Evolutionary conservation across 2,329 filamentous ascomycete genomes (phyloP).

Genomic region (Rosellinia necatrix): DNA sequence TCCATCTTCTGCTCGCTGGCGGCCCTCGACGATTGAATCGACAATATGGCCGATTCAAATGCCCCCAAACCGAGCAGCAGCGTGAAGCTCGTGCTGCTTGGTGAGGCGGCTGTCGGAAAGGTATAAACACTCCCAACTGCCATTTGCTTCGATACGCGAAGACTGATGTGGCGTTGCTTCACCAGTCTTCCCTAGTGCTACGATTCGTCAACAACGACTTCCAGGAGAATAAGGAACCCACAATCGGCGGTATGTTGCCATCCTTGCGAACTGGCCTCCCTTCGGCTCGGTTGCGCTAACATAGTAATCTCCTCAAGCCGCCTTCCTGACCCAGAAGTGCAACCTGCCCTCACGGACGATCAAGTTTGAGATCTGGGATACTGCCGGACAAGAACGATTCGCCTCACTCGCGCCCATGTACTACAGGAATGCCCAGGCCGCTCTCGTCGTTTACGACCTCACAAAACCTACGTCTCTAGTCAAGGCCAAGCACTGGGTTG

Average conservation of each 20-base stretch:
- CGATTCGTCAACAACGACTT: conserved; percentile 99
- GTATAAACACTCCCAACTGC: conserved; percentile 51
- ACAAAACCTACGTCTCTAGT: conserved; percentile 94
- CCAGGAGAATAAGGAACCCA: conserved; percentile 99
- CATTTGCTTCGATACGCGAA: background rate
- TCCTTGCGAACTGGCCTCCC: conserved; percentile 6
- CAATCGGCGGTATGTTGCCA: conserved; percentile 80
- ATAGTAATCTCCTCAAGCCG: conserved; percentile 62
- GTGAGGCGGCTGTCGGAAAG: conserved; percentile 98
- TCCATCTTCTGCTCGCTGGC: conserved; percentile 6
- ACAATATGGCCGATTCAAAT: conserved; percentile 72
- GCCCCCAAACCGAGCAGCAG: conserved; percentile 97
- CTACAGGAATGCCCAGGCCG: conserved; percentile 97
- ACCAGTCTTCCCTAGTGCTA: conserved; percentile 90
- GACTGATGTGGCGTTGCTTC: conserved; percentile 22
- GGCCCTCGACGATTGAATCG: conserved; percentile 7
- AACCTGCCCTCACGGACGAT: conserved; percentile 91
- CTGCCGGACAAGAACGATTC: conserved; percentile 95
- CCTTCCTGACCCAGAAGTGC: conserved; percentile 98
- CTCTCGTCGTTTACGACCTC: conserved; percentile 97
- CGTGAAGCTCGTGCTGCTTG: conserved; percentile 97
- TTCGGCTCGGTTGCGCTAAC: conserved; percentile 19
- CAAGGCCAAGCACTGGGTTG: conserved; percentile 99
- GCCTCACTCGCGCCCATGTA: conserved; percentile 98
- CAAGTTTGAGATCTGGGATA: conserved; percentile 98